Evolutionary conservation across 2,329 filamentous ascomycete species (phyloP).

Genomic region (Neoarthrinium moseri): DNA sequence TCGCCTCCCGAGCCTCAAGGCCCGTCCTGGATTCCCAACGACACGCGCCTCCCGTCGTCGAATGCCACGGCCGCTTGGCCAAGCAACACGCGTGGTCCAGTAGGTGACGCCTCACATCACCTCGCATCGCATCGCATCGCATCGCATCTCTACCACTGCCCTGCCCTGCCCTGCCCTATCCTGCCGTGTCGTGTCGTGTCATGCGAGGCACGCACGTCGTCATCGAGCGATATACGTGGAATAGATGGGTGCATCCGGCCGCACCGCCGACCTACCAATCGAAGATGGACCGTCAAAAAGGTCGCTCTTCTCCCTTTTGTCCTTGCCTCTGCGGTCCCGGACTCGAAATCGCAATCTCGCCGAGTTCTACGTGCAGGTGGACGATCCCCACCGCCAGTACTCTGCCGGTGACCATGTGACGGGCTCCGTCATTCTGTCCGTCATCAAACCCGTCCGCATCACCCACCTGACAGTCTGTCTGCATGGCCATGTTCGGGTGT

Average conservation of each 20-base stretch:
- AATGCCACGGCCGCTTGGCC: background rate
- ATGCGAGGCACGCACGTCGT: slow-evolving; percentile 28
- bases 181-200: slow-evolving; percentile 21
- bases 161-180: background rate
- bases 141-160: background rate
- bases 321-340: slow-evolving; percentile 49
- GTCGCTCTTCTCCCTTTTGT: slow-evolving; percentile 53
- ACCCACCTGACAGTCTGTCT: slow-evolving; percentile 78
- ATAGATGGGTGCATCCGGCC: slow-evolving; percentile 46
- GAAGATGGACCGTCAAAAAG: slow-evolving; percentile 38
- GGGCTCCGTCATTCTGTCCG: slow-evolving; percentile 69
- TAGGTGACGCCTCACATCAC: background rate
- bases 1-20: background rate
- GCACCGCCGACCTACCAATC: slow-evolving; percentile 34
- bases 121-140: background rate
- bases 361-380: slow-evolving; percentile 76
- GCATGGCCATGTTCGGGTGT: slow-evolving; percentile 77
- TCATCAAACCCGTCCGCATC: slow-evolving; percentile 72
- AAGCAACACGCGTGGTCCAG: background rate
- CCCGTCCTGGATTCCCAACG: too few species aligned
- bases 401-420: slow-evolving; percentile 71
- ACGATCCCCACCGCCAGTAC: slow-evolving; percentile 78
- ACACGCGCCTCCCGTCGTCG: too few species aligned
- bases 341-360: slow-evolving; percentile 68
- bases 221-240: slow-evolving; percentile 24